These are phyloP conservation scores for Cercospora janseana DNA, from an alignment of 2,329 filamentous ascomycete genomes.

Conservation along the genomic window DNA sequence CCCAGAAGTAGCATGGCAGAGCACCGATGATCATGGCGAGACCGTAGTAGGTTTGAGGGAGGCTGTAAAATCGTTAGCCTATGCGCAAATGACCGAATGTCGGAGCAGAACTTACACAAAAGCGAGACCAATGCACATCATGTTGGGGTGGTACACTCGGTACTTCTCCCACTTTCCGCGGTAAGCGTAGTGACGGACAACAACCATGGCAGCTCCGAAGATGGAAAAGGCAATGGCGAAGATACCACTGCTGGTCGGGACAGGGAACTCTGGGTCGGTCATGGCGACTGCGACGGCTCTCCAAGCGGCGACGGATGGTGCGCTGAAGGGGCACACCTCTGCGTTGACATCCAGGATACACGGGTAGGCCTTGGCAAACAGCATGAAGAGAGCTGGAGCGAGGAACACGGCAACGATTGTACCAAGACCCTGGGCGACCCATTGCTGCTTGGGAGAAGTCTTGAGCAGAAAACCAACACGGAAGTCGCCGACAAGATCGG, in stretches of 20 bases:
- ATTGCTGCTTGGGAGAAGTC: constrained; percentile 64
- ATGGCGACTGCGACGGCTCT: constrained; percentile 63
- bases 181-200: constrained; percentile 57
- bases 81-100: no score
- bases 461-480: constrained; percentile 65
- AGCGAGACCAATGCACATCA: constrained; percentile 57
- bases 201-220: constrained; percentile 52
- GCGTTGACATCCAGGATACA: constrained; percentile 57
- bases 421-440: constrained; percentile 63
- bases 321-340: constrained; percentile 58
- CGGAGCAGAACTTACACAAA: constrained; percentile 44
- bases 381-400: constrained; percentile 64
- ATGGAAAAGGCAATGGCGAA: constrained; percentile 58
- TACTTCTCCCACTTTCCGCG: constrained; percentile 55
- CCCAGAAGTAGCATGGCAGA: constrained; percentile 54
- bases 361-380: constrained; percentile 67
- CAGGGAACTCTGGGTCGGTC: constrained; percentile 56
- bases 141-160: constrained; percentile 59
- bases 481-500: constrained; percentile 61
- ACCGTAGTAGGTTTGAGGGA: constrained; percentile 24
- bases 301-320: constrained; percentile 66
- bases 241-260: constrained; percentile 56
- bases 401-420: constrained; percentile 65
- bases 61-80: constrained; percentile 29
- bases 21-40: constrained; percentile 58